Conservation (phyloP, 495 filamentous ascomycete species). For the Bacidia rubella region DNA sequence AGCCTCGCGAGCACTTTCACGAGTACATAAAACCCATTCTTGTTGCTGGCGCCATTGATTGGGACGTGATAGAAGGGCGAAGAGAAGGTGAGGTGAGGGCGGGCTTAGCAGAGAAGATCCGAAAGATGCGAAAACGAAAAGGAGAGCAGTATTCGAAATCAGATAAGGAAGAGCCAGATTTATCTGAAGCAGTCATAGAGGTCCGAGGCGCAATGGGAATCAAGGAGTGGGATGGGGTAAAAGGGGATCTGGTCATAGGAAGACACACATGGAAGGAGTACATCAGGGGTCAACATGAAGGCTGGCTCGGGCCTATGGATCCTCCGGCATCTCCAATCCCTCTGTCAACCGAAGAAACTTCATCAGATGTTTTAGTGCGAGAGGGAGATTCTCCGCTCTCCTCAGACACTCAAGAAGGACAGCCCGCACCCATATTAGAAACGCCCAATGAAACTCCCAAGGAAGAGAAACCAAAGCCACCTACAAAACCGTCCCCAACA, state of each 20-base stretch:
- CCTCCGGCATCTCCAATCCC: constrained; percentile 21
- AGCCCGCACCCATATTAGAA: not conserved
- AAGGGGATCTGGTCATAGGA: constrained; percentile 79
- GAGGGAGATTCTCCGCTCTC: not conserved
- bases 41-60: constrained; percentile 80
- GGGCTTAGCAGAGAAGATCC: constrained; percentile 66
- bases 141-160: constrained; percentile 34
- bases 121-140: constrained; percentile 45
- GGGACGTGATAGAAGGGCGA: constrained; percentile 84
- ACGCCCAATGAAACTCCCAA: not conserved
- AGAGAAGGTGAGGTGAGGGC: constrained; percentile 78
- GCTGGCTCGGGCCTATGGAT: constrained; percentile 81
- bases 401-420: not conserved
- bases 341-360: not conserved
- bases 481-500: constrained; percentile 28
- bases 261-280: constrained; percentile 98
- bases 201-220: constrained; percentile 48
- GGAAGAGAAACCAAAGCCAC: constrained; percentile 1
- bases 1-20: constrained; percentile 82
- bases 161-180: constrained; percentile 26
- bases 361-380: not conserved
- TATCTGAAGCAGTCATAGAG: constrained; percentile 42
- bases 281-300: constrained; percentile 81
- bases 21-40: constrained; percentile 92
- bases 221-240: constrained; percentile 53